These are phyloP conservation scores for Trypanosoma boissoni DNA, from an alignment of 208 protist species.

Conservation along the genomic window DNA sequence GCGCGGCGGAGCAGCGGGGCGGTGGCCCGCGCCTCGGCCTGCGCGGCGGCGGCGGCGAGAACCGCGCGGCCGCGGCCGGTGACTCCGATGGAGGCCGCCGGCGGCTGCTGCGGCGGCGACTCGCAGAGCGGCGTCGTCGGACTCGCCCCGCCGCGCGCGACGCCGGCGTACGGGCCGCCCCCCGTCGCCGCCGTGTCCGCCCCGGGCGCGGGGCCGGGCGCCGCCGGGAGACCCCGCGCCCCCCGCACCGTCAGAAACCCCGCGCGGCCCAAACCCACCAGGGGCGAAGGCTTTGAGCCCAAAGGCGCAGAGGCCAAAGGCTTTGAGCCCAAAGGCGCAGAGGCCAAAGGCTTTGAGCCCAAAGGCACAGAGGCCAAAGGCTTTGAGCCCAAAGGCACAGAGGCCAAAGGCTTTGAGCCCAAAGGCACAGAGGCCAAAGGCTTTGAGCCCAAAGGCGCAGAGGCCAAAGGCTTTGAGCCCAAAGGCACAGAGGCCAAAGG, in stretches of 20 bases:
- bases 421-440: no score
- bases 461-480: not conserved
- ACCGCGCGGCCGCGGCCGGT: constrained; percentile 48
- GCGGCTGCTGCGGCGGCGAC: constrained; percentile 20
- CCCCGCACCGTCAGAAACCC: constrained; percentile 63
- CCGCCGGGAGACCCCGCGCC: constrained; percentile 45
- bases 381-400: not conserved
- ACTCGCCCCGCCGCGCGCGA: constrained; percentile 34
- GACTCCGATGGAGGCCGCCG: constrained; percentile 41
- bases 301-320: not conserved
- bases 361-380: constrained; percentile 3
- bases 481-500: not conserved
- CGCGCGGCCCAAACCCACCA: constrained; percentile 1
- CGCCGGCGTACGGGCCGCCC: constrained; percentile 50
- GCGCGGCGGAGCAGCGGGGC: constrained; percentile 27
- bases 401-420: not conserved
- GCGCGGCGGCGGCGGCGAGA: constrained; percentile 42
- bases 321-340: not conserved
- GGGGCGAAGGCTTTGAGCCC: not conserved
- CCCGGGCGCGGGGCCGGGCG: constrained; percentile 15
- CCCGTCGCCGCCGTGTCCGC: constrained; percentile 9
- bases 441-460: not conserved
- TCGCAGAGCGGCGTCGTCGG: constrained; percentile 19
- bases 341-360: not conserved
- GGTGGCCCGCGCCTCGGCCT: constrained; percentile 33